A percentile compares a stretch with the other conserved stretches of the same genome.
Evolutionary conservation across 1,139 yeast genomes (phyloP).

Genomic region (Candida freyschussii): DNA sequence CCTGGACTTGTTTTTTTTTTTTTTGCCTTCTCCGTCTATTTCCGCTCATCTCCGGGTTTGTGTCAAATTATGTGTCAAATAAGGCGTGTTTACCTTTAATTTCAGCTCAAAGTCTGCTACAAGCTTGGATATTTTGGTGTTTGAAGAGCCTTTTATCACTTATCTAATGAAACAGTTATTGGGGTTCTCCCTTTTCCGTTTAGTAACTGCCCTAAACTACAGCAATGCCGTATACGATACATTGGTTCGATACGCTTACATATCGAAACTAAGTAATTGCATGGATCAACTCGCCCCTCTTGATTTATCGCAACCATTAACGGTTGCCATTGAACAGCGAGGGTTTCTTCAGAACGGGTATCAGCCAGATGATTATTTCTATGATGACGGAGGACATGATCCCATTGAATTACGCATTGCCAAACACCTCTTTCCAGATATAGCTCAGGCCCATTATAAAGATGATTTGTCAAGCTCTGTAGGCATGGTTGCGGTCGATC

Average conservation of each 20-base stretch:
- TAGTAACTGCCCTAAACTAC: conserved; percentile 3
- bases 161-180: no score
- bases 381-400: conserved; percentile 1
- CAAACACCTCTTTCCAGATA: conserved; percentile 8
- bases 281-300: conserved; percentile 12
- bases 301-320: conserved; percentile 15
- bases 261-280: conserved; percentile 21
- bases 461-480: conserved; percentile 2
- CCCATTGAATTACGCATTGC: conserved; percentile 15
- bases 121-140: no score
- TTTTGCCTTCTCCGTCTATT: no score
- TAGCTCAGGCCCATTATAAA: neutral
- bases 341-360: conserved; percentile 15
- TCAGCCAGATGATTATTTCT: conserved; percentile 9
- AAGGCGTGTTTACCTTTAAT: no score
- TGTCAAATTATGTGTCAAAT: no score
- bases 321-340: conserved; percentile 14
- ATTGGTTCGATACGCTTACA: conserved; percentile 16
- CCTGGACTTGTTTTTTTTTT: no score
- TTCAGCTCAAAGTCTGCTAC: no score
- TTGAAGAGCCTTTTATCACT: no score
- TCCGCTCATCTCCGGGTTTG: no score
- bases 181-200: no score
- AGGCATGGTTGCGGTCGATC: conserved; percentile 46
- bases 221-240: conserved; percentile 16